These are phyloP conservation scores for Xylaria sp. DNA, from an alignment of 2,329 filamentous ascomycete species.

Conservation along the genomic window DNA sequence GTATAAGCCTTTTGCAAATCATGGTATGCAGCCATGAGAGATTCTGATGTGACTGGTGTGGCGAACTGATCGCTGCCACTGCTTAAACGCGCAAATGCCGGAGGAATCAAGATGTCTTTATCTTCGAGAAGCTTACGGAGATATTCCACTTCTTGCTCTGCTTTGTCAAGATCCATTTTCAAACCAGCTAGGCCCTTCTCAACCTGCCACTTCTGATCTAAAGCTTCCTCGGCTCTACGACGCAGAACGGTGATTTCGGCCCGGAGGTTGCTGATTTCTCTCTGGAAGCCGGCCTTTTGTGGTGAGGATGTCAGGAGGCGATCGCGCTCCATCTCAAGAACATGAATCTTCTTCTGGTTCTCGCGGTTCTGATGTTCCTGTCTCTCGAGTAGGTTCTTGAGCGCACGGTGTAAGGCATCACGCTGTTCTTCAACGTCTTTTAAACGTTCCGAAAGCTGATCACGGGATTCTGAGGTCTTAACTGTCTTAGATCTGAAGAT, in stretches of 20 bases:
- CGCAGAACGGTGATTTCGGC: slow-evolving; percentile 87
- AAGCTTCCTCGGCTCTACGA: slow-evolving; percentile 88
- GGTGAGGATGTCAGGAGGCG: slow-evolving; percentile 76
- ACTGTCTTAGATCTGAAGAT: slow-evolving; percentile 71
- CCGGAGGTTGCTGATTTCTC: slow-evolving; percentile 81
- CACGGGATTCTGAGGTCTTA: slow-evolving; percentile 70
- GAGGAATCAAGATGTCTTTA: slow-evolving; percentile 81
- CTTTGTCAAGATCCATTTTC: slow-evolving; percentile 96
- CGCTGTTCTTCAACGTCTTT: slow-evolving; percentile 95
- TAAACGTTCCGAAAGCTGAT: slow-evolving; percentile 79
- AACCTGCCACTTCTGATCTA: slow-evolving; percentile 96
- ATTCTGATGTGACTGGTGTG: slow-evolving; percentile 71
- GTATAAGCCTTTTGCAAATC: slow-evolving; percentile 79
- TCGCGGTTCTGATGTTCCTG: slow-evolving; percentile 87
- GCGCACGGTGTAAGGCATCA: slow-evolving; percentile 87
- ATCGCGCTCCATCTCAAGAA: slow-evolving; percentile 82
- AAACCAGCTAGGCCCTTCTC: slow-evolving; percentile 89
- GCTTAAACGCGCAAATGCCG: slow-evolving; percentile 63
- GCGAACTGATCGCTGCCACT: slow-evolving; percentile 54
- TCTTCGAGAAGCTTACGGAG: slow-evolving; percentile 82
- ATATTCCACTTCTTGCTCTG: slow-evolving; percentile 91
- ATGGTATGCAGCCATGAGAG: slow-evolving; percentile 77
- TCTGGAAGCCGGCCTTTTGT: slow-evolving; percentile 81
- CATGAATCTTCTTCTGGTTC: slow-evolving; percentile 81
- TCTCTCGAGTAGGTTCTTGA: slow-evolving; percentile 86